Conservation (phyloP, 108 stramenopile species). For the Nannochloropsis salina region DNA sequence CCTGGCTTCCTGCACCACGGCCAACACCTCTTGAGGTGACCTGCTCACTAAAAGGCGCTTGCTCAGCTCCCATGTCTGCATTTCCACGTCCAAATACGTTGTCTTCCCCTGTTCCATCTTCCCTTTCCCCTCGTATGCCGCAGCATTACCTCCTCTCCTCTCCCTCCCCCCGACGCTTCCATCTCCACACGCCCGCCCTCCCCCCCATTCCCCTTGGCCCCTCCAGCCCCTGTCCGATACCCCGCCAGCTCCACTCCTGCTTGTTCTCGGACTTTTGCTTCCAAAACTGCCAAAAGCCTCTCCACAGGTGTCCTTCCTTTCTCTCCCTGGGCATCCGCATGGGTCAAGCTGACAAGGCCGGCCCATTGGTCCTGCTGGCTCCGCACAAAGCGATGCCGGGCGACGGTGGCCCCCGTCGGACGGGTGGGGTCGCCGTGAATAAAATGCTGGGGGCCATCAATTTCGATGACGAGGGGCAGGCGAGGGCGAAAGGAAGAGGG, state of each 20-base stretch:
- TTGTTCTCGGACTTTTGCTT: neutral
- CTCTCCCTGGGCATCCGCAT: neutral
- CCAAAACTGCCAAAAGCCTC: neutral
- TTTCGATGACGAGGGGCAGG: conserved; percentile 8
- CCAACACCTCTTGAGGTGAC: neutral
- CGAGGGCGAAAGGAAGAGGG: neutral
- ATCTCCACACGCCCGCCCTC: no score
- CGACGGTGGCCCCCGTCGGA: neutral
- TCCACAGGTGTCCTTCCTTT: neutral
- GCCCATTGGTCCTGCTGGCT: neutral
- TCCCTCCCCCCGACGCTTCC: no score
- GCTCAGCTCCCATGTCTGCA: neutral
- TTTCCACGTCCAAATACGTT: neutral
- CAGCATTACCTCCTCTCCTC: neutral
- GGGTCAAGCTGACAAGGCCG: neutral
- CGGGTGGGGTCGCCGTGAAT: conserved; percentile 19
- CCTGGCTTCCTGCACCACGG: neutral
- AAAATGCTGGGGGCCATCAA: neutral
- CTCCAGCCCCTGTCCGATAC: neutral
- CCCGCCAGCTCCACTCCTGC: neutral
- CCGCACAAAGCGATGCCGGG: neutral
- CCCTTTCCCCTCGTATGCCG: neutral
- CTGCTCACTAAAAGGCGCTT: neutral
- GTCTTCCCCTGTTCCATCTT: neutral
- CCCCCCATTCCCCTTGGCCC: neutral